Base-by-base conservation (phyloP, 2,329 filamentous ascomycete species). In the Exophiala aquamarina region DNA sequence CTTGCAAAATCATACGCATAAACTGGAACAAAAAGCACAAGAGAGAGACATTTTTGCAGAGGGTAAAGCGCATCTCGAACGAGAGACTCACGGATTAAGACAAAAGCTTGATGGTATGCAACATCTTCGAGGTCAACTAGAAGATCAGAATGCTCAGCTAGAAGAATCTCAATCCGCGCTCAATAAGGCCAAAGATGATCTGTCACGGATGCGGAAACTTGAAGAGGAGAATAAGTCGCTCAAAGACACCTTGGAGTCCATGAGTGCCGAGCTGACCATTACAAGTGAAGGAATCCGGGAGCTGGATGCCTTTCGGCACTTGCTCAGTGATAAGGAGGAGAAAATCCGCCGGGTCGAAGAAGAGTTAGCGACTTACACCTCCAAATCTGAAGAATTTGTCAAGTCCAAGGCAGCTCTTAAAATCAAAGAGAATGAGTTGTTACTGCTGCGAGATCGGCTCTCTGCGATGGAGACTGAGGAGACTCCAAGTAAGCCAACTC, bases 381-480 rank as follows among this genome's bases (percentile, higher is more conserved):
- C 35, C 6, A 18, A 19, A 8, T 19, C 15, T 18, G 18, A 6
- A 19, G 15, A 37, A 20, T 17, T 37, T 37, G 15, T 21, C 10
- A 18, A 37, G 10, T 19, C 19, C 14, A 37, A 37, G 18, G 10
- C 18, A 19, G 38, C 11, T 9, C 6, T 13, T 6, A 13, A 6
- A 13, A 4, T 8, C 7, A 37, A 37, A 21, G 15, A 43, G 26
- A 9, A 34, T 10, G 21, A 43, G 17, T 20, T 32, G 10, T n/a
- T 15, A 5, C 5, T 5, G n/a, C 29, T 50, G 11, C 42, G 49
- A 20, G 36, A 47, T 21, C 28, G 41, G 18, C 33, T 52, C 33
- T 20, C 44, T 19, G 37, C 11, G 13, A 44, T 19, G 11, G 35
- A 37, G 18, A 13, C 14, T 8, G 11, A 37, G 20, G 6, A 8